Evolutionary conservation across 352 stramenopile species (phyloP).

Genomic region (Pythium brachiatum): DNA sequence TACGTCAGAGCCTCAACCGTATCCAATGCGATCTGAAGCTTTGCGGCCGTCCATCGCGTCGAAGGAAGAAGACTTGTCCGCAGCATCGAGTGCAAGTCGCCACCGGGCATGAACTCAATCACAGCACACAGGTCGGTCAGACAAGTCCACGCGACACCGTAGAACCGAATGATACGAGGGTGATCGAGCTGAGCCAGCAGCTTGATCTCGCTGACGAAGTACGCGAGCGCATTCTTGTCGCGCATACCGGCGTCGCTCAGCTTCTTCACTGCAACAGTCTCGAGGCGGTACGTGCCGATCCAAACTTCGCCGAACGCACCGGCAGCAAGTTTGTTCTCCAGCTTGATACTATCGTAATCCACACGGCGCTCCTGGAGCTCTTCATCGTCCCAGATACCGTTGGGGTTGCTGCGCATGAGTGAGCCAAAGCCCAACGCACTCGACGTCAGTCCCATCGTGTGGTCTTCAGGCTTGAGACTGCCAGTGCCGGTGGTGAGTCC

Average conservation of each 20-base stretch:
- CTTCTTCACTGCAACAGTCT: conserved; percentile 58
- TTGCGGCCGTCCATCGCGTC: conserved; percentile 22
- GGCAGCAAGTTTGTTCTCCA: conserved; percentile 57
- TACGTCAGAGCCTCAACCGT: conserved; percentile 32
- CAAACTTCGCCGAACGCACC: conserved; percentile 71
- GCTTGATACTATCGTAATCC: conserved; percentile 59
- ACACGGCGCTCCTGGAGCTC: conserved; percentile 61
- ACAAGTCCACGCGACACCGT: conserved; percentile 35
- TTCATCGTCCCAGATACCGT: conserved; percentile 48
- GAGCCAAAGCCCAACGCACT: neutral
- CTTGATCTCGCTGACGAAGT: conserved; percentile 30
- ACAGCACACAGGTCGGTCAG: conserved; percentile 27
- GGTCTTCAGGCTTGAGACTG: conserved; percentile 6
- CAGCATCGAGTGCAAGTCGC: conserved; percentile 33
- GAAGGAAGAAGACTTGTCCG: conserved; percentile 16
- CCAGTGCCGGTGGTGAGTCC: neutral
- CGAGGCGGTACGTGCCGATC: conserved; percentile 58
- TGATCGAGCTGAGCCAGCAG: conserved; percentile 32
- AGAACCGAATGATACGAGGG: conserved; percentile 34
- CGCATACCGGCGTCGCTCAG: conserved; percentile 33
- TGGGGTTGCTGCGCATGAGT: conserved; percentile 8
- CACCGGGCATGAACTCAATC: conserved; percentile 37
- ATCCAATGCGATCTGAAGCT: conserved; percentile 34
- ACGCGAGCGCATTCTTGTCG: conserved; percentile 13
- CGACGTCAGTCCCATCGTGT: conserved; percentile 6